Conservation (phyloP, 2,329 filamentous ascomycete species). For the Emericellopsis atlantica region DNA sequence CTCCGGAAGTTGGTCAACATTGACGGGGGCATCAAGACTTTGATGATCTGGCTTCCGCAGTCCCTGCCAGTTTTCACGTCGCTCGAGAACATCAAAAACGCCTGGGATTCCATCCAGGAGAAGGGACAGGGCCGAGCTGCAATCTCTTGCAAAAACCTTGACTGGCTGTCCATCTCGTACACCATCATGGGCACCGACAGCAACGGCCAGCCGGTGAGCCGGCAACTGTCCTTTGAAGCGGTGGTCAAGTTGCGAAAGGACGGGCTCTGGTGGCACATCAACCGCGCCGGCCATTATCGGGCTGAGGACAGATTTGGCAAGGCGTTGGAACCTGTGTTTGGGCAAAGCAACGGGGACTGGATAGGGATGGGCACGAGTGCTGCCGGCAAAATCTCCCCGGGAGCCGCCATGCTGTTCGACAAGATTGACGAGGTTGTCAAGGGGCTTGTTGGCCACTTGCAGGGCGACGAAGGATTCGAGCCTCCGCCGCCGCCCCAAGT, state of each 20-base stretch:
- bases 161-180: slow-evolving; percentile 47
- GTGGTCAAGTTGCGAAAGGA: slow-evolving; percentile 33
- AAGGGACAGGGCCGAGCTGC: slow-evolving; percentile 33
- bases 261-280: slow-evolving; percentile 38
- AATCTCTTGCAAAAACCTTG: slow-evolving; percentile 39
- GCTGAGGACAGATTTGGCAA: slow-evolving; percentile 2
- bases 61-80: slow-evolving; percentile 54
- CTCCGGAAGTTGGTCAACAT: slow-evolving; percentile 47
- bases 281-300: slow-evolving; percentile 11
- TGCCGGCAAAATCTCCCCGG: slow-evolving; percentile 24
- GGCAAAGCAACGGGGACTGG: slow-evolving; percentile 29
- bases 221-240: slow-evolving; percentile 37
- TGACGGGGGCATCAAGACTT: slow-evolving; percentile 35
- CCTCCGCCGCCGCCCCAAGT: too few relatives aligned
- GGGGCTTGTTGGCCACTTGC: slow-evolving; percentile 7
- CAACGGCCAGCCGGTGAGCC: slow-evolving; percentile 12
- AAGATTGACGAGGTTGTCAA: slow-evolving; percentile 34
- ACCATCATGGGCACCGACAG: slow-evolving; percentile 16
- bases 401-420: slow-evolving; percentile 32
- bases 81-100: slow-evolving; percentile 45
- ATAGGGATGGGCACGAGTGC: slow-evolving; percentile 33
- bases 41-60: slow-evolving; percentile 39
- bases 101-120: slow-evolving; percentile 29
- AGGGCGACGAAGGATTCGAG: slow-evolving; percentile 1
- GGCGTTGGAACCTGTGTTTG: slow-evolving; percentile 3